Conservation (phyloP, 2,329 filamentous ascomycete genomes). For the Fusarium decemcellulare region DNA sequence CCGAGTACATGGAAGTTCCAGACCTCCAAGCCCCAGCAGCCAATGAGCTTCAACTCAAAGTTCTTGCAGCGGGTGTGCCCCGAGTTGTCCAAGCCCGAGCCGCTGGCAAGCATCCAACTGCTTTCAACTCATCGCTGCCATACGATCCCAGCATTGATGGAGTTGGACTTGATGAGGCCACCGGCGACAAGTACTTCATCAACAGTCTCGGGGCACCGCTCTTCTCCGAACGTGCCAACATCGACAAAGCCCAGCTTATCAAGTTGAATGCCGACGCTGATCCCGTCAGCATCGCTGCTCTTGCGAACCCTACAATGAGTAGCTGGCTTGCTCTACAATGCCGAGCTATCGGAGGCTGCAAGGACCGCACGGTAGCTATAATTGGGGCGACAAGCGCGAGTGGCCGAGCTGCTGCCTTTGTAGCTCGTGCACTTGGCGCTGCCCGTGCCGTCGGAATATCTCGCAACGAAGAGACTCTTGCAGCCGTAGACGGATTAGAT, state of each 20-base stretch:
- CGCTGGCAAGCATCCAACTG: background rate
- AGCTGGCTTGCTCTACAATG: slow-evolving; percentile 24
- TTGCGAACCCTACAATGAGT: slow-evolving; percentile 20
- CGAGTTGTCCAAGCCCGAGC: background rate
- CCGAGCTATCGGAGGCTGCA: slow-evolving; percentile 7
- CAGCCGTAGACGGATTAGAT: slow-evolving; percentile 12
- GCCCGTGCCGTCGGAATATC: slow-evolving; percentile 14
- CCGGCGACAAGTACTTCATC: slow-evolving; percentile 24
- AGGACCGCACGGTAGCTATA: slow-evolving; percentile 20
- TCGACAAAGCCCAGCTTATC: slow-evolving; percentile 13
- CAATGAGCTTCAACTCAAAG: background rate
- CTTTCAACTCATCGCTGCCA: slow-evolving; percentile 7
- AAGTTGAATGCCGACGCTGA: slow-evolving; percentile 14
- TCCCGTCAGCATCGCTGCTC: slow-evolving; percentile 16
- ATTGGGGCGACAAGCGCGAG: slow-evolving; percentile 28
- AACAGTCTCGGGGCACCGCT: slow-evolving; percentile 5
- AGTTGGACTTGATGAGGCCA: slow-evolving; percentile 19
- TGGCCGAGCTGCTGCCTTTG: slow-evolving; percentile 11
- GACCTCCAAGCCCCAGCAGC: background rate
- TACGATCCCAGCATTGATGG: slow-evolving; percentile 28
- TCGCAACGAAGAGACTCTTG: slow-evolving; percentile 11
- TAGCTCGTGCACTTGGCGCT: slow-evolving; percentile 18
- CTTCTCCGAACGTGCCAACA: slow-evolving; percentile 19
- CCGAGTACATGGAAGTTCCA: background rate
- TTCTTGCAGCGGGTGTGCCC: slow-evolving; percentile 1